Evolutionary conservation across 2,329 filamentous ascomycete genomes (phyloP).

Genomic region (Alternaria gansuensis): DNA sequence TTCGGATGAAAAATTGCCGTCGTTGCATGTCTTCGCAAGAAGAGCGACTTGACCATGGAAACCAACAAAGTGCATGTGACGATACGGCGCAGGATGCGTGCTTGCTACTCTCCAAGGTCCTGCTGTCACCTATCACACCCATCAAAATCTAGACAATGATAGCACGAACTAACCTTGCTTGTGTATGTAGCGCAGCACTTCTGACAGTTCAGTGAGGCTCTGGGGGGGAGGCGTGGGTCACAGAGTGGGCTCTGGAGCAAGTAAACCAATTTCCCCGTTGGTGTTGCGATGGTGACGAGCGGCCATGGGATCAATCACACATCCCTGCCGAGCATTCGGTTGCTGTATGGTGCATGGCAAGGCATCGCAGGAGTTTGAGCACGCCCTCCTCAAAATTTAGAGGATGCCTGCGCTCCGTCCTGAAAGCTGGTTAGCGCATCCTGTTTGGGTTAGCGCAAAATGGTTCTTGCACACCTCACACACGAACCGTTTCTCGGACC

Average conservation of each 20-base stretch:
- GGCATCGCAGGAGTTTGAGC: slow-evolving; percentile 49
- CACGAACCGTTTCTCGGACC: slow-evolving; percentile 47
- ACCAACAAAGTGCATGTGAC: slow-evolving; percentile 19
- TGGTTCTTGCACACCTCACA: slow-evolving; percentile 42
- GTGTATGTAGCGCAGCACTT: slow-evolving; percentile 9
- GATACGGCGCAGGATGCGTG: slow-evolving; percentile 15
- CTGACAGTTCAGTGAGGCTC: slow-evolving; percentile 11
- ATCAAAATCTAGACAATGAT: slow-evolving; percentile 20
- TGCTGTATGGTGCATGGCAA: slow-evolving; percentile 39
- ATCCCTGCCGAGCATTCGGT: slow-evolving; percentile 40
- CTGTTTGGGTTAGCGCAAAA: slow-evolving; percentile 31
- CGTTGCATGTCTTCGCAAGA: slow-evolving; percentile 14
- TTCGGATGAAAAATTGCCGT: slow-evolving; percentile 5
- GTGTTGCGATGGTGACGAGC: slow-evolving; percentile 19
- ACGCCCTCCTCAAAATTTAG: slow-evolving; percentile 38
- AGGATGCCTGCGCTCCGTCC: slow-evolving; percentile 8
- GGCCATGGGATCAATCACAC: slow-evolving; percentile 30
- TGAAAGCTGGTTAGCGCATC: slow-evolving; percentile 17
- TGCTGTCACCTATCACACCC: slow-evolving; percentile 33
- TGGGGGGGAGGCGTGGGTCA: slow-evolving; percentile 17
- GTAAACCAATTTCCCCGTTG: slow-evolving; percentile 25
- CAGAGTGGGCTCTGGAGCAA: slow-evolving; percentile 16
- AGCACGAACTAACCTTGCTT: slow-evolving; percentile 11
- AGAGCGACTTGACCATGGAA: neutral
- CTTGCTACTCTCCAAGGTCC: slow-evolving; percentile 9